Base-by-base conservation (phyloP, 2,329 filamentous ascomycete genomes). In the Clarireedia hainanense region DNA sequence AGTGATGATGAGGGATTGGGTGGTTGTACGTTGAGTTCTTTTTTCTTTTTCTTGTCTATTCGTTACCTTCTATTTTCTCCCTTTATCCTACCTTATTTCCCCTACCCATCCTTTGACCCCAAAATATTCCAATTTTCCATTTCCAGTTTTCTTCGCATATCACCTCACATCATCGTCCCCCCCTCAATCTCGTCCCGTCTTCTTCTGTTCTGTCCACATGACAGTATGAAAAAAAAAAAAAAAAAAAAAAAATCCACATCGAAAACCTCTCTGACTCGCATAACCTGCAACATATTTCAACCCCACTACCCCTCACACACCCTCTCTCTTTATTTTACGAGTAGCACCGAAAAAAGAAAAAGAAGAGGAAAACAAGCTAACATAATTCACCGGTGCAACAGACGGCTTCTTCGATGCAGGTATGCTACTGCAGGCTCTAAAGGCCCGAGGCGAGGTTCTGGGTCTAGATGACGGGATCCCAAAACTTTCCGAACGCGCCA, bases 401-500 rank as follows among this genome's bases (percentile, higher is more conserved):
- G 91, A 96, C 76, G 92, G 92, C 34, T 96, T 97, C 77, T 97
- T 97, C 73, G 92, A 97, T 69, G 91, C 92, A 0, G 92, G 92
- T 14, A 95, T 96, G 90, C 80, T 96, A 5, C 77, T 94, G 24
- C 89, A 95, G 70, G 90, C 91, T 1, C 81, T 96, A 57, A 91
- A 91, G 69, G 86, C 85, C 2, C 80, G 86, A 50, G 79, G 80
- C 15, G 77, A 83, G 56, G 76, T 74, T 4, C 70, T 75, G 5
- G 78, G 81, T 14, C 17, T n/a, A 36, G 48, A 47, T 52, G 66
- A 61, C 34, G 74, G 72, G 45, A 79, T 83, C 59, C 72, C 72
- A 9, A 81, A 79, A 63, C 70, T 77, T 1, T 79, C 78, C 46
- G 83, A 85, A 64, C 76, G 81, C 56, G 83, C 83, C 10, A 79